Percentiles rank a stretch among this genome's conserved stretches.
Conservation (phyloP, 257 asterid species). For the Ocimum tenuiflorum region DNA sequence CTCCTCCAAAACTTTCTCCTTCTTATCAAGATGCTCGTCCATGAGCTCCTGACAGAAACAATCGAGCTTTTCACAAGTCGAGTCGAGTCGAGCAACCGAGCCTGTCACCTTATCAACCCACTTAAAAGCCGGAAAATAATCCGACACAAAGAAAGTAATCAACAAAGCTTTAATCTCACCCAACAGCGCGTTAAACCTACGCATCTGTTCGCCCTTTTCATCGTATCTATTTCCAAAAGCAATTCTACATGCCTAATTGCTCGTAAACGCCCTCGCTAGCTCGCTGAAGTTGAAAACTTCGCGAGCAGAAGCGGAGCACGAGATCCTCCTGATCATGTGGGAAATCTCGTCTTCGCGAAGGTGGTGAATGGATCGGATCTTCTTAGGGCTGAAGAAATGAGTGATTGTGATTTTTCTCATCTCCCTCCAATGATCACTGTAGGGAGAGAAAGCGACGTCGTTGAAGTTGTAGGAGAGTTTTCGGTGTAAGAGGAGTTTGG, state of each 20-base stretch:
- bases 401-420: too few relatives aligned
- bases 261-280: too few relatives aligned
- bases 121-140: constrained; percentile 18
- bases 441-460: background rate
- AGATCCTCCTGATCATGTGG: too few relatives aligned
- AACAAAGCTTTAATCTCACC: background rate
- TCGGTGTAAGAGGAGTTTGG: background rate
- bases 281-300: too few relatives aligned
- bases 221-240: constrained; percentile 5
- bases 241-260: background rate
- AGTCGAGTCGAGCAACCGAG: background rate
- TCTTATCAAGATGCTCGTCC: constrained; percentile 5
- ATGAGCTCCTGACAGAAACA: constrained; percentile 27
- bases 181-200: background rate
- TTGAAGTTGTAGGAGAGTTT: background rate
- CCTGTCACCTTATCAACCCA: constrained; percentile 23
- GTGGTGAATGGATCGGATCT: too few relatives aligned
- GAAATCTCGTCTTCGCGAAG: too few relatives aligned
- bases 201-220: background rate
- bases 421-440: background rate
- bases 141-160: constrained; percentile 7
- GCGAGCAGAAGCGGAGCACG: too few relatives aligned
- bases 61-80: background rate
- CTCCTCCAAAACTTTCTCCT: background rate
- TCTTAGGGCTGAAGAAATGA: too few relatives aligned